Evolutionary conservation across 2,329 filamentous ascomycete species (phyloP), one percentile per base, ranked within the genome.

Genomic region (Beauveria pseudobassiana): DNA sequence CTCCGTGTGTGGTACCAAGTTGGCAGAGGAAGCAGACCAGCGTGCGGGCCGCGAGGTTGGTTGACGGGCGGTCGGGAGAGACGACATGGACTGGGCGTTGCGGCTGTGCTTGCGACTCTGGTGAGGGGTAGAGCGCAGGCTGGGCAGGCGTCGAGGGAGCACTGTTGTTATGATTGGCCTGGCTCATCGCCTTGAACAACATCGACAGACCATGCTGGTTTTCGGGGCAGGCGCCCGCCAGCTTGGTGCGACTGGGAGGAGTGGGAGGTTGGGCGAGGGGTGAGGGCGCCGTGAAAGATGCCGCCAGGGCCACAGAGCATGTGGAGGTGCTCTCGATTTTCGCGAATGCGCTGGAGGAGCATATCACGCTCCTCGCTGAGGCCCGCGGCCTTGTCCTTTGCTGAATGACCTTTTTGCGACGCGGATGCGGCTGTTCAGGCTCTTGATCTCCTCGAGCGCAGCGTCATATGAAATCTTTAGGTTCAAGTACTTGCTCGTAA

Each of bases 301-400:
- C 85, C 86, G 16, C 89, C 88, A 1, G 90, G 89, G 67, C 90
- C 88, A 69, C 89, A 87, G 54, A 96, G 83, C 70, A 83, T 82
- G 63, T 90, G 89, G 68, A 96, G 87, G 70, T 96, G 92, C 70
- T 96, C 90, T 64, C 93, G 82, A 70, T 96, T 96, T 72, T 96
- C 91, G 48, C 89, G 86, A 65, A 98, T 96, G 22, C 93, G 87
- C 64, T 87, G 90, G 63, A 93, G 84, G 56, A 97, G 80, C 72
- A 90, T 82, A 45, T 86, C 81, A 61, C 91, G 89, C 70, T 95
- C 89, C 68, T 96, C 91, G 2, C 79, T 74, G n/a, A 96, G 76
- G 58, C 80, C 79, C 7, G 84, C 80, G 20, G 89, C 84, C 69
- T 91, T 87, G 65, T 90, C 88, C 63, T 88, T 65, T 89, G 84